phyloP scores from a whole-genome alignment of 2,329 filamentous ascomycete genomes.

The Venturia nashicola region DNA sequence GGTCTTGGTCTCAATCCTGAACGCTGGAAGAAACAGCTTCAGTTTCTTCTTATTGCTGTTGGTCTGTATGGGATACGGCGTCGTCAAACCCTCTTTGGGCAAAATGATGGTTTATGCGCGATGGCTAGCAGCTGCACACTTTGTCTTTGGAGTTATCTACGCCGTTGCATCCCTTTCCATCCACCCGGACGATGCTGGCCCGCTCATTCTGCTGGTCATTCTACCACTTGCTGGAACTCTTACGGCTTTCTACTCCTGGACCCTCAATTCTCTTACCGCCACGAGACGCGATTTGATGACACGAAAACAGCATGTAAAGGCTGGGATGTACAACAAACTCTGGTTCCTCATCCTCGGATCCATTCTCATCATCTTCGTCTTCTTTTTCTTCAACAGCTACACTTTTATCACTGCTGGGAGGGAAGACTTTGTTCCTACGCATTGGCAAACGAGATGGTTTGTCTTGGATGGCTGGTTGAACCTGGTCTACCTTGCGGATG shows the following conservation, averaged over 20 bases:
- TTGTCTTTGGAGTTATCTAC: constrained; percentile 89
- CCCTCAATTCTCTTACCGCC: constrained; percentile 82
- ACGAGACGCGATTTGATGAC: constrained; percentile 95
- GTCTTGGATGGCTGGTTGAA: constrained; percentile 96
- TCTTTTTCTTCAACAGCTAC: constrained; percentile 98
- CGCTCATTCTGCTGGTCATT: constrained; percentile 83
- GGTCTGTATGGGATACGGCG: constrained; percentile 98
- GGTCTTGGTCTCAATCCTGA: constrained; percentile 82
- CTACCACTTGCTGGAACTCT: constrained; percentile 82
- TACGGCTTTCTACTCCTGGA: constrained; percentile 98
- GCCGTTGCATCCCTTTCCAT: constrained; percentile 80
- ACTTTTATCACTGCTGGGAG: constrained; percentile 77
- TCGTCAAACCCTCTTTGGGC: constrained; percentile 86
- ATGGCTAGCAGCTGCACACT: constrained; percentile 81
- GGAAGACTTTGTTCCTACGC: constrained; percentile 84
- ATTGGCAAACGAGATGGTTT: constrained; percentile 98
- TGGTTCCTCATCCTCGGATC: constrained; percentile 95
- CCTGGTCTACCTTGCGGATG: constrained; percentile 87
- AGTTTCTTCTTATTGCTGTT: constrained; percentile 97
- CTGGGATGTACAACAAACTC: constrained; percentile 91
- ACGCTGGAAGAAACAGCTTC: constrained; percentile 90
- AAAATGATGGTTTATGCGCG: constrained; percentile 91
- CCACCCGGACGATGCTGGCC: constrained; percentile 78
- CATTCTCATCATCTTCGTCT: constrained; percentile 91
- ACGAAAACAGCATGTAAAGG: constrained; percentile 87